A percentile compares a stretch with the other conserved stretches of the same genome.
phyloP scores from a whole-genome alignment of 106 monocot species.

The Hemerocallis citrina region DNA sequence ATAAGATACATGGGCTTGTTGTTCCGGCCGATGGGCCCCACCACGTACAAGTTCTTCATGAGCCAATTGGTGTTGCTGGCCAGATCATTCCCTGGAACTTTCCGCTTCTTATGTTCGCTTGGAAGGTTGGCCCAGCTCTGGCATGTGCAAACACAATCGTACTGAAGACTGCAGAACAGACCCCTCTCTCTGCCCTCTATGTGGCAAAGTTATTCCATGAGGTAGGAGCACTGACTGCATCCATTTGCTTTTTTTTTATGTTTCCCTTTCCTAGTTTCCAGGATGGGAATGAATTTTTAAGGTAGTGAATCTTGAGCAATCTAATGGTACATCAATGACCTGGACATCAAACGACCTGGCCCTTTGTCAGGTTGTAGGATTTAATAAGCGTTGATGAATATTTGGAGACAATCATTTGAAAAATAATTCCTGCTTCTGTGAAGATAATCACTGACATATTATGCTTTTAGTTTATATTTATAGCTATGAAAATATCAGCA shows the following conservation, averaged over 20 bases:
- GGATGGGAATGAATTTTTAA: no score
- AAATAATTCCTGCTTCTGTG: no score
- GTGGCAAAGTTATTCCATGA: constrained; percentile 61
- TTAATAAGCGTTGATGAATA: no score
- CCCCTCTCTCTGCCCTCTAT: constrained; percentile 76
- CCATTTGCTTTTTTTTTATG: not conserved
- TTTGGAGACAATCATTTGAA: no score
- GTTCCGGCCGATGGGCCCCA: constrained; percentile 85
- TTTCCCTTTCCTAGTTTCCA: not conserved
- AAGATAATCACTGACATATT: no score
- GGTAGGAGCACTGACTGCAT: constrained; percentile 20
- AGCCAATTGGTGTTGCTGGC: constrained; percentile 83
- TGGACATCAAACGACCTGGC: no score
- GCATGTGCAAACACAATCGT: constrained; percentile 90
- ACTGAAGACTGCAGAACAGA: constrained; percentile 86
- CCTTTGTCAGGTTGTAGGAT: no score
- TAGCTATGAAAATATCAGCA: no score
- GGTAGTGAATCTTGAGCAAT: no score
- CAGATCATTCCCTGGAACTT: constrained; percentile 98
- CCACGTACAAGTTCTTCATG: constrained; percentile 86
- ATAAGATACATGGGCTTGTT: constrained; percentile 89
- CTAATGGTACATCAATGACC: no score
- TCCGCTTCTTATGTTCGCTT: constrained; percentile 80
- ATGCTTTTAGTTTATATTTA: no score
- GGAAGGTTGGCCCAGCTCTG: constrained; percentile 94